A percentile compares a stretch with the other conserved stretches of the same genome.
These are phyloP conservation scores for Epithele typhae DNA, from an alignment of 768 basidiomycete genomes.

Conservation along the genomic window DNA sequence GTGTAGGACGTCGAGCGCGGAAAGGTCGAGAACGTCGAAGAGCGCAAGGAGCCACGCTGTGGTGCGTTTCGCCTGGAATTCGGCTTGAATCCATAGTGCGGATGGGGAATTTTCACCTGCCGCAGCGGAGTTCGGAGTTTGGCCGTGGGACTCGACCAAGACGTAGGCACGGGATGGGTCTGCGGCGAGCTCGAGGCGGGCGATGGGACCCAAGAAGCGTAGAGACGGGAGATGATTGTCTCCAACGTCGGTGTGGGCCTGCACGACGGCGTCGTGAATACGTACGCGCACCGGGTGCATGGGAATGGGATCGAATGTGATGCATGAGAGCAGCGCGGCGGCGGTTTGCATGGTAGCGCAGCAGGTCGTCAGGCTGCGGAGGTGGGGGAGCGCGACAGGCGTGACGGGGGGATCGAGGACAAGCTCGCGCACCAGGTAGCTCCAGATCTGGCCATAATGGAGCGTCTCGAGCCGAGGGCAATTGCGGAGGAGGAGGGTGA, in stretches of 20 bases:
- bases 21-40: neutral
- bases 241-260: neutral
- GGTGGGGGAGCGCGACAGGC: neutral
- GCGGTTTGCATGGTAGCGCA: neutral
- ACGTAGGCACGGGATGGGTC: neutral
- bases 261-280: neutral
- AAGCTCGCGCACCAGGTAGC: neutral
- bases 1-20: neutral
- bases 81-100: constrained; percentile 1
- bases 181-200: neutral
- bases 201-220: neutral
- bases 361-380: constrained; percentile 1
- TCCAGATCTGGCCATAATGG: constrained; percentile 1
- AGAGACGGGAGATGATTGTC: neutral
- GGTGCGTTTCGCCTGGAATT: neutral
- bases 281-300: neutral
- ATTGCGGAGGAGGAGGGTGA: neutral
- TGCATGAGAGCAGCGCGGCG: neutral
- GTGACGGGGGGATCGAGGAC: neutral
- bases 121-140: too few species aligned
- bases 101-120: too few species aligned
- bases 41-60: neutral
- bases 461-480: neutral
- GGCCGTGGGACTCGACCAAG: neutral
- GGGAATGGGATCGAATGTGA: neutral